phyloP scores from a whole-genome alignment of 805 yeast species.

The Saccharomyces eubayanus region DNA sequence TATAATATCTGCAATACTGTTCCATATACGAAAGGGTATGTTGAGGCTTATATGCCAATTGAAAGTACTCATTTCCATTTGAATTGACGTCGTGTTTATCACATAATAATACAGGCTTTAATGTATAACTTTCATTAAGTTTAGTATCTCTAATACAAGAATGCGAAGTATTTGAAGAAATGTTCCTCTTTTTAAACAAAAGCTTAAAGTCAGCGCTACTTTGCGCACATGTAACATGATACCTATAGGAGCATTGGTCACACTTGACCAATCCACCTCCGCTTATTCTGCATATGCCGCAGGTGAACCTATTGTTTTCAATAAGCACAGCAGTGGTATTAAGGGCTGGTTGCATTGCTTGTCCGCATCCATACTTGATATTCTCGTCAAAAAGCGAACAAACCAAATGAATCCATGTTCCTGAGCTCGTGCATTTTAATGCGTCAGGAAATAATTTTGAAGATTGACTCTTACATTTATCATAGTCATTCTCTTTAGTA shows the following conservation, averaged over 20 bases:
- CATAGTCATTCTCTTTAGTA: conserved; percentile 43
- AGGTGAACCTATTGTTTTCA: conserved; percentile 29
- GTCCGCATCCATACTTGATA: conserved; percentile 37
- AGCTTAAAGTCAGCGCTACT: conserved; percentile 7
- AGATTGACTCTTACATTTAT: conserved; percentile 37
- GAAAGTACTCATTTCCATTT: neutral
- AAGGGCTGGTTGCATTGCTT: conserved; percentile 40
- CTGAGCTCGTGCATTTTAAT: conserved; percentile 56
- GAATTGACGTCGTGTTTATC: conserved; percentile 1
- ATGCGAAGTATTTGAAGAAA: neutral
- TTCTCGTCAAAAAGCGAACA: conserved; percentile 55
- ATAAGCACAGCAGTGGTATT: conserved; percentile 31
- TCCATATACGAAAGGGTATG: conserved; percentile 4
- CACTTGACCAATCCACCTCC: conserved; percentile 40
- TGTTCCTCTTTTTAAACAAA: conserved; percentile 6
- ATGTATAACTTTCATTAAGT: neutral
- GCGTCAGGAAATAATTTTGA: conserved; percentile 47
- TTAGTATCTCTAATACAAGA: neutral
- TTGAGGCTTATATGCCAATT: neutral
- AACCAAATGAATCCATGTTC: conserved; percentile 69
- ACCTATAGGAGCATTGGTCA: conserved; percentile 9
- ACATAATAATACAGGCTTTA: conserved; percentile 11
- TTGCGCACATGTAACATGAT: conserved; percentile 27
- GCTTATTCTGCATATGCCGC: conserved; percentile 38
- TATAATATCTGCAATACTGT: conserved; percentile 7